Percentiles rank a stretch among this genome's conserved stretches.
These are phyloP conservation scores for Aspergillus olivimuriae DNA, from an alignment of 495 filamentous ascomycete genomes.

Conservation along the genomic window DNA sequence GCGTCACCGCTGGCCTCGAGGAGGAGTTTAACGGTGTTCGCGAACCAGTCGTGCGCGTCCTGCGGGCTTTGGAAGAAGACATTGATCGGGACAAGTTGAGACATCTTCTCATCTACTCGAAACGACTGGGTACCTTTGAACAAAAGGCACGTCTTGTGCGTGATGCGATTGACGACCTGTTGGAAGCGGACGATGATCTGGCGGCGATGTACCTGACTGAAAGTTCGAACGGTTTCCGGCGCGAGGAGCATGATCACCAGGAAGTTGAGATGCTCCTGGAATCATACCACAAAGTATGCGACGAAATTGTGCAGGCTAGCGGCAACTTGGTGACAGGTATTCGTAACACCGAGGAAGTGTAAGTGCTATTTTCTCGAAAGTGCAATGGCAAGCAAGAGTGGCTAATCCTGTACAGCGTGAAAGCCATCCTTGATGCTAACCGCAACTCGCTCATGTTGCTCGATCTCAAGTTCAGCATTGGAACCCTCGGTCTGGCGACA, in stretches of 20 bases:
- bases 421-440: constrained; percentile 94
- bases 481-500: constrained; percentile 83
- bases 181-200: constrained; percentile 97
- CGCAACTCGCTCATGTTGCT: constrained; percentile 98
- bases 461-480: constrained; percentile 93
- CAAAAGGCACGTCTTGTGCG: constrained; percentile 92
- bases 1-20: constrained; percentile 78
- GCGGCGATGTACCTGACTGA: constrained; percentile 93
- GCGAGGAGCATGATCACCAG: constrained; percentile 84
- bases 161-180: constrained; percentile 88
- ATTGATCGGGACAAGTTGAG: constrained; percentile 93
- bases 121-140: constrained; percentile 93
- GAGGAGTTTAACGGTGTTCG: constrained; percentile 88
- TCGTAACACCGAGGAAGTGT: constrained; percentile 98
- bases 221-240: constrained; percentile 63
- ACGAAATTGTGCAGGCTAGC: constrained; percentile 94
- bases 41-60: constrained; percentile 81
- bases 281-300: constrained; percentile 94
- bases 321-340: constrained; percentile 93
- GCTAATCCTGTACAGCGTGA: constrained; percentile 52
- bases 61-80: constrained; percentile 89
- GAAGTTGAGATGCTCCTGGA: constrained; percentile 96
- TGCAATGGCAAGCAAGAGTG: neutral
- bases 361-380: too few relatives aligned
- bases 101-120: constrained; percentile 84